Evolutionary conservation across 768 basidiomycete species (phyloP), one percentile per base, ranked within the genome.

Genomic region (Termitomyces sp.): DNA sequence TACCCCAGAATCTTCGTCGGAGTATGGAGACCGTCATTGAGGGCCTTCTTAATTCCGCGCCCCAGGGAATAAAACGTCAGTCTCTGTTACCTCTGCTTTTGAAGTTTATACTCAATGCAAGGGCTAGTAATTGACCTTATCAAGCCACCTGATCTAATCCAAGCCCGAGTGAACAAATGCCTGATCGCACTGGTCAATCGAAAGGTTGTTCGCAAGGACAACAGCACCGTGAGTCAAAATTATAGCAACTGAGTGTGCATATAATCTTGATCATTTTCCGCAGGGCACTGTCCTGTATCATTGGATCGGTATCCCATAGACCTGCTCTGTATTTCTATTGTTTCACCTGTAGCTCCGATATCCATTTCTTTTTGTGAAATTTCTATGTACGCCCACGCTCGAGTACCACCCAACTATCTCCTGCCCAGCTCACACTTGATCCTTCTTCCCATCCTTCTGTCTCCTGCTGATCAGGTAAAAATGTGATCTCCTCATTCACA

Each of bases 141-240:
- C 64, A 80, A 78, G 42, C 86, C 86, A 2, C 91, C 93, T 0
- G 91, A 93, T 61, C 80, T 96, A 37, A 91, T 87, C 53, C 94
- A 96, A 75, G 89, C 93, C 8, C 82, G 91, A 43, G 95, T 93
- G 42, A 96, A 97, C 71, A 95, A 93, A 69, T 96, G 93, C 64
- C 78, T 98, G 37, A 93, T 98, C 53, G 92, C 93, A 2, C 76
- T 98, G 7, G 93, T 95, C 4, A 89, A 88, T 67, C 81, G 91
- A 49, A 96, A 95, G 68, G 81, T 91, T 20, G 90, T 94, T 0
- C 78, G 76, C 56, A 95, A 95, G 71, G 86, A 90, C 43, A 90
- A 79, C 49, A 76, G 74, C 49, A 82, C 85, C 2, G 86, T 87
- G 57, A 50, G 84, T 64, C 43, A 14, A 26, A 20, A 34, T 24